Evolutionary conservation across 2,329 filamentous ascomycete species (phyloP).

Genomic region (Penicillium olsonii): DNA sequence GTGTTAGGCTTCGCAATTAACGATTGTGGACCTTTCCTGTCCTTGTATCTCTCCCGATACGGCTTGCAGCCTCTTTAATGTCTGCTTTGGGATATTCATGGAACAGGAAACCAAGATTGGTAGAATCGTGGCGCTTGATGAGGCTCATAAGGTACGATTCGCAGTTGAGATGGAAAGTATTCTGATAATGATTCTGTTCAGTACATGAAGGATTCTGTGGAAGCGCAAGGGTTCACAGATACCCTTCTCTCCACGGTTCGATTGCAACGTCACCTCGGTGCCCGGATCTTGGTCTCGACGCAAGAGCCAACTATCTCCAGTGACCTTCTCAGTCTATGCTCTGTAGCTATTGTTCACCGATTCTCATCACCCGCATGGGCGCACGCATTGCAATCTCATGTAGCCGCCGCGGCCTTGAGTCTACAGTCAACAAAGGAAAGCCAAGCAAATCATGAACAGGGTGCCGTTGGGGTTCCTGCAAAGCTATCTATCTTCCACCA

Average conservation of each 20-base stretch:
- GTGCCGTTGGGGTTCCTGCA: not conserved
- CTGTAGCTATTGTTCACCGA: constrained; percentile 70
- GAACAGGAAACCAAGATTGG: constrained; percentile 16
- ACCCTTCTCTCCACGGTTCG: constrained; percentile 65
- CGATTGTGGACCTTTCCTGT: constrained; percentile 24
- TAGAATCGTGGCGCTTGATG: constrained; percentile 20
- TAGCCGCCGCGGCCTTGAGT: not conserved
- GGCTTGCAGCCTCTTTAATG: constrained; percentile 24
- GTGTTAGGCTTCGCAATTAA: constrained; percentile 16
- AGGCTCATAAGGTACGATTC: constrained; percentile 28
- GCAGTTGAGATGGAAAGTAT: not conserved
- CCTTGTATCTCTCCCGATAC: constrained; percentile 22
- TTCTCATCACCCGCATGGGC: constrained; percentile 62
- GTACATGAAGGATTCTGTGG: constrained; percentile 24
- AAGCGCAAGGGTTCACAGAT: constrained; percentile 61
- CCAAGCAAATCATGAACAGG: not conserved
- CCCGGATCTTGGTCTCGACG: constrained; percentile 70
- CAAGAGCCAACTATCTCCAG: constrained; percentile 75
- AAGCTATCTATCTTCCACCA: not conserved
- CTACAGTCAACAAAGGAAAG: too few species aligned
- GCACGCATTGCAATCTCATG: not conserved
- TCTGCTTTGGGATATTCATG: constrained; percentile 23
- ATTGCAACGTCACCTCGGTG: constrained; percentile 68
- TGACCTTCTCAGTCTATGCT: constrained; percentile 69
- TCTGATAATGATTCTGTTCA: not conserved